Percentiles rank a stretch among this genome's conserved stretches.
Conservation (phyloP, 2,329 filamentous ascomycete genomes). For the Magnaporthiopsis incrustans region DNA sequence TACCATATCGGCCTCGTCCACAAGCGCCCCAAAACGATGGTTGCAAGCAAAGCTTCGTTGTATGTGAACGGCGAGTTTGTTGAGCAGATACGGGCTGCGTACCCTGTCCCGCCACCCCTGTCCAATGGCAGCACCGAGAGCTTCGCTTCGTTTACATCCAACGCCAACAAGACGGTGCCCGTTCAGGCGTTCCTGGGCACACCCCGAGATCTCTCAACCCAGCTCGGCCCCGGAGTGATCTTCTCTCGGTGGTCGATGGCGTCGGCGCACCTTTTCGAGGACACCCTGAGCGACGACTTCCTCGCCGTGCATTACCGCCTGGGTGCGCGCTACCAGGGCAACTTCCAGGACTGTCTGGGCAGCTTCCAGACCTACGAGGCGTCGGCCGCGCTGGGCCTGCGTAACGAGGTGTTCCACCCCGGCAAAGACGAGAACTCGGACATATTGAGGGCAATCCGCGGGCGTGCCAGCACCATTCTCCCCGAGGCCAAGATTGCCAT, state of each 20-base stretch:
- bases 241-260: conserved; percentile 82
- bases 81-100: conserved; percentile 84
- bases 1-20: conserved; percentile 92
- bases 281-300: conserved; percentile 82
- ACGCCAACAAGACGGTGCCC: conserved; percentile 49
- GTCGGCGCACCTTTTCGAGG: conserved; percentile 81
- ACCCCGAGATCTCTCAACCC: conserved; percentile 74
- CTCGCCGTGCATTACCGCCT: conserved; percentile 86
- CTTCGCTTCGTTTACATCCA: conserved; percentile 61
- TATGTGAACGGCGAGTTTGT: conserved; percentile 92
- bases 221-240: conserved; percentile 64
- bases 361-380: conserved; percentile 95
- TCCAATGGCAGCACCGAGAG: conserved; percentile 56
- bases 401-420: conserved; percentile 83
- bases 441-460: conserved; percentile 79
- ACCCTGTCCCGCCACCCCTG: conserved; percentile 67
- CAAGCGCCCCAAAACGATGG: conserved; percentile 65
- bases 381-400: conserved; percentile 80
- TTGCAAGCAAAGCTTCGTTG: conserved; percentile 72
- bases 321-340: conserved; percentile 85
- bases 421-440: conserved; percentile 88
- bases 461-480: conserved; percentile 73
- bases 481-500: conserved; percentile 76
- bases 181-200: conserved; percentile 93
- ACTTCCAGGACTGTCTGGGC: conserved; percentile 92